A percentile compares a stretch with the other conserved stretches of the same genome.
Conservation (phyloP, 1,284 basidiomycete species). For the Taiwanofungus camphoratus region DNA sequence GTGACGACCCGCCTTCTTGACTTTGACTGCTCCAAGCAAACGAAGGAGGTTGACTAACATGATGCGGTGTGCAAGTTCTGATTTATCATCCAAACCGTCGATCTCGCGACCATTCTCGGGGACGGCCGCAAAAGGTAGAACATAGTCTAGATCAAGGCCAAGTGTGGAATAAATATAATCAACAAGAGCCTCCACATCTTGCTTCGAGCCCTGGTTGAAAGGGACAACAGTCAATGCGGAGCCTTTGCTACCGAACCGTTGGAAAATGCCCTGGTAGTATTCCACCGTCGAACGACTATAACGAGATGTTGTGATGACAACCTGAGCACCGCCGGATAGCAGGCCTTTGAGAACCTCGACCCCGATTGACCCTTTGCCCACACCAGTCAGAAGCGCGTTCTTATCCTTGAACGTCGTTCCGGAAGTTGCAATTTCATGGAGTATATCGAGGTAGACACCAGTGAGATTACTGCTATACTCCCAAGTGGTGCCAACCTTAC, state of each 20-base stretch:
- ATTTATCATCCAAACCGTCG: conserved; percentile 94
- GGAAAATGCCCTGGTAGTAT: conserved; percentile 98
- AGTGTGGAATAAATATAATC: conserved; percentile 97
- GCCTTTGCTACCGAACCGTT: conserved; percentile 90
- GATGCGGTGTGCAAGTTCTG: conserved; percentile 96
- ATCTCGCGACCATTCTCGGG: conserved; percentile 99
- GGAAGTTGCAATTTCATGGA: conserved; percentile 96
- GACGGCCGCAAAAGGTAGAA: conserved; percentile 96
- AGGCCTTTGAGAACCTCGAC: conserved; percentile 97
- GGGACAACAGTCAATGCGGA: conserved; percentile 96
- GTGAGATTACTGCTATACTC: conserved; percentile 97
- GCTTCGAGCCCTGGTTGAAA: conserved; percentile 97
- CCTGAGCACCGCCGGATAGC: conserved; percentile 91
- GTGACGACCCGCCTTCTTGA: conserved; percentile 93
- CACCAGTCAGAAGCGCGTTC: conserved; percentile 96
- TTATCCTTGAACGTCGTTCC: conserved; percentile 99
- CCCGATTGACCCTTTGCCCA: conserved; percentile 96
- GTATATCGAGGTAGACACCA: conserved; percentile 90
- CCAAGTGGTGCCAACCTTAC: conserved; percentile 95
- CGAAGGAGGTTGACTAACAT: conserved; percentile 95
- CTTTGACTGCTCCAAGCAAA: conserved; percentile 94
- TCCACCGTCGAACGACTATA: conserved; percentile 93
- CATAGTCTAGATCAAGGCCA: conserved; percentile 95
- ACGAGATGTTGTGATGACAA: conserved; percentile 95
- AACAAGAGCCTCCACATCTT: conserved; percentile 94